Conservation (phyloP, 805 yeast species). For the Schwanniomyces polymorphus region DNA sequence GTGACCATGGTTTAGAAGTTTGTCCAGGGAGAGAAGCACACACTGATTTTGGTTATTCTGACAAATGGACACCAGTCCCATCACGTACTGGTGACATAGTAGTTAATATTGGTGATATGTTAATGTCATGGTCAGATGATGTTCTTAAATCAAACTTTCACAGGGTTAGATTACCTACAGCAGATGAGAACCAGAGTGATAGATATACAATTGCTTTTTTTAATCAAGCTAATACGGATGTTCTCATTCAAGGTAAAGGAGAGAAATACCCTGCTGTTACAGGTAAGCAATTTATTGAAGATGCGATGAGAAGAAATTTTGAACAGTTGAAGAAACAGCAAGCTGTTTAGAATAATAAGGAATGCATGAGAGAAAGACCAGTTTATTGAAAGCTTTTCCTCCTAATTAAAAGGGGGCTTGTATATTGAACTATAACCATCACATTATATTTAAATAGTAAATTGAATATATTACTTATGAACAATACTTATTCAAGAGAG, state of each 20-base stretch:
- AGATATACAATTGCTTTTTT: constrained; percentile 34
- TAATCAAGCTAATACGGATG: constrained; percentile 32
- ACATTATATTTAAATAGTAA: no score
- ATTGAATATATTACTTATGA: no score
- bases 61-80: constrained; percentile 33
- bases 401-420: no score
- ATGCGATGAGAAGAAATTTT: constrained; percentile 32
- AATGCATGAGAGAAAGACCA: no score
- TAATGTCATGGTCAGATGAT: constrained; percentile 39
- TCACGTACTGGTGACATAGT: constrained; percentile 33
- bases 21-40: constrained; percentile 37
- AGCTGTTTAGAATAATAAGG: no score
- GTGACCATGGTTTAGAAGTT: constrained; percentile 35
- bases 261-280: constrained; percentile 18
- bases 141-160: constrained; percentile 29
- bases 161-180: constrained; percentile 27
- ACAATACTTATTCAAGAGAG: no score
- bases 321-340: constrained; percentile 2
- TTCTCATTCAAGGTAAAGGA: constrained; percentile 13
- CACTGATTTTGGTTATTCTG: constrained; percentile 31
- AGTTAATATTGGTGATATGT: constrained; percentile 37
- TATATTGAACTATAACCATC: no score
- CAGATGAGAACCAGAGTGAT: constrained; percentile 24
- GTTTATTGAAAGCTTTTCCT: no score
- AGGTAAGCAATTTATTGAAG: constrained; percentile 29